Conservation (phyloP, 75 land plant species). For the Adiantum capillusveneris region DNA sequence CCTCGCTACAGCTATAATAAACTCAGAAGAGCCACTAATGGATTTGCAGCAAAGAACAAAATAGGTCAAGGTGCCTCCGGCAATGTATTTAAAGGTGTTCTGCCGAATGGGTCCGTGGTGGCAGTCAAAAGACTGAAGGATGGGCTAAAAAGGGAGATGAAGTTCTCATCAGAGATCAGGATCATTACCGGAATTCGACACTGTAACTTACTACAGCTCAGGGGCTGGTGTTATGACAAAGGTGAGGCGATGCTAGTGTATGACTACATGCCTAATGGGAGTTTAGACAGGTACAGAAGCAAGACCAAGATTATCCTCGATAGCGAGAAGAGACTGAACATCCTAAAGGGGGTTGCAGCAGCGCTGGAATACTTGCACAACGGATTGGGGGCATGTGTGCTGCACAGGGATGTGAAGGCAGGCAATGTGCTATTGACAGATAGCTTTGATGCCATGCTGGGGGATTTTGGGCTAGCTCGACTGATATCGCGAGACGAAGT, state of each 20-base stretch:
- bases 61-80: background rate
- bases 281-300: background rate
- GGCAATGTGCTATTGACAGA: background rate
- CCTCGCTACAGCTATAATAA: background rate
- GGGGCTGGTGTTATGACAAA: background rate
- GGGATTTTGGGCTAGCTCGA: constrained; percentile 1
- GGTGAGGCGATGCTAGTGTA: background rate
- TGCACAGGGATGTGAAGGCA: constrained; percentile 5
- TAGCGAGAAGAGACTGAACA: background rate
- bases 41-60: background rate
- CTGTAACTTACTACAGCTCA: background rate
- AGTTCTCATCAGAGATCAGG: background rate
- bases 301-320: background rate
- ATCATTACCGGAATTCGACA: background rate
- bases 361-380: constrained; percentile 5
- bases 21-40: background rate
- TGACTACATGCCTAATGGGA: background rate
- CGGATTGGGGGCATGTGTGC: background rate
- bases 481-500: background rate
- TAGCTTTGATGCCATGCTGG: background rate
- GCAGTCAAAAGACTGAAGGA: background rate
- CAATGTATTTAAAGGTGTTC: background rate
- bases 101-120: background rate
- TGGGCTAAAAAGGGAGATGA: background rate
- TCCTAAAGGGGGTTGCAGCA: background rate